Evolutionary conservation across 805 yeast species (phyloP), one percentile per base, ranked within the genome.

Genomic region (Suhomyces prunicola): DNA sequence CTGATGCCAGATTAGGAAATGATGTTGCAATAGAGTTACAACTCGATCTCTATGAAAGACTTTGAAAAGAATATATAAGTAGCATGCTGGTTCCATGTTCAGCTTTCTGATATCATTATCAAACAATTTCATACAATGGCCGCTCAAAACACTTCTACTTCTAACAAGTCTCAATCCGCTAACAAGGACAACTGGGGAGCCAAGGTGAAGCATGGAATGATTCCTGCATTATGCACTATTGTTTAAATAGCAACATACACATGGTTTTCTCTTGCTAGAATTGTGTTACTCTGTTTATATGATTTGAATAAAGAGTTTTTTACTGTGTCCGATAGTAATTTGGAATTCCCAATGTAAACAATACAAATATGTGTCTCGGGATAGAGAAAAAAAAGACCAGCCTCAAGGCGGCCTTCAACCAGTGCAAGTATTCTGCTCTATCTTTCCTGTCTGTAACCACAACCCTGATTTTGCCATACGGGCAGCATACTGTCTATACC

Each of bases 121-220:
- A 19, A 40, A 19, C 44, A 17, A 40, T 19, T 10, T 24, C 7
- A 40, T 15, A 40, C 22, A 40, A 39, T 39, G 42, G 42, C 42
- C 42, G 42, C 44, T 40, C 44, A 40, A 19, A 39, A 40, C 24
- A 40, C 44, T 22, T 40, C 44, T 15, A 10, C 44, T 40, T 40
- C 44, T 22, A 40, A n/a, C 24, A 19, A 17, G 24, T 17, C 24
- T 40, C 22, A 40, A 22, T 40, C 44, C n/a, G 24, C 44, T 40
- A 40, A 39, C 42, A 39, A 40, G 10, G 44, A 40, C 44, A 40
- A 19, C 44, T 39, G 44, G 44, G 44, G 44, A n/a, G n/a, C 33
- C 33, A 12, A 10, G 33, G 33, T n/a, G n/a, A 33, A 33, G 4
- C 17, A 33, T 9, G 36, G 36, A 33, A n/a, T n/a, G 17, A 31